phyloP scores from a whole-genome alignment of 192 early-diverging fungal genomes.

The Physocladia obscura region DNA sequence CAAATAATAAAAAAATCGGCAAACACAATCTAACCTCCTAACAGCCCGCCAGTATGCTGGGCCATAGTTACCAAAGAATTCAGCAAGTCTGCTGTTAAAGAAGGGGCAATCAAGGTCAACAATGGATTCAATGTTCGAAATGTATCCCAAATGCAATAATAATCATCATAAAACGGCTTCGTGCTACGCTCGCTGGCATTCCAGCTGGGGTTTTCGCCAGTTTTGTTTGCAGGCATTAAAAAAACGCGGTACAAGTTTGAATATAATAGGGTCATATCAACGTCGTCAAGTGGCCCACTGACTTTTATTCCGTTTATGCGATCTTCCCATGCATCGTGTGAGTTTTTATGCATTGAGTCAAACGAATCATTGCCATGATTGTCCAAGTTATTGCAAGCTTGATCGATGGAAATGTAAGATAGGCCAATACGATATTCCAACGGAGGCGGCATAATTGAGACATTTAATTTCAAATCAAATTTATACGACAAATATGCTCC shows the following conservation, averaged over 20 bases:
- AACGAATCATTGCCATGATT: background rate
- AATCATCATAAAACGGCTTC: slow-evolving; percentile 34
- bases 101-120: slow-evolving; percentile 10
- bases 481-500: background rate
- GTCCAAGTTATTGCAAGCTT: slow-evolving; percentile 30
- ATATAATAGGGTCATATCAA: slow-evolving; percentile 4
- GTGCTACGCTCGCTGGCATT: background rate
- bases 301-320: background rate
- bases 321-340: background rate
- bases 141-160: slow-evolving; percentile 24
- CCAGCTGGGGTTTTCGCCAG: slow-evolving; percentile 37
- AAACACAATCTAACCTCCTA: no score
- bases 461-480: background rate
- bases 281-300: background rate
- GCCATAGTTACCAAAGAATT: slow-evolving; percentile 14
- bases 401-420: slow-evolving; percentile 25
- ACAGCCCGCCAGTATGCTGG: background rate
- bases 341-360: background rate
- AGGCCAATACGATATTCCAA: slow-evolving; percentile 28
- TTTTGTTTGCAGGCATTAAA: slow-evolving; percentile 35
- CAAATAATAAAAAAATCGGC: no score
- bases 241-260: slow-evolving; percentile 35
- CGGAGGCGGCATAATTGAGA: background rate
- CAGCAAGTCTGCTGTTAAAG: background rate
- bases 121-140: slow-evolving; percentile 22